Conservation (phyloP, 306 rosid species). For the Carpinus fangiana region DNA sequence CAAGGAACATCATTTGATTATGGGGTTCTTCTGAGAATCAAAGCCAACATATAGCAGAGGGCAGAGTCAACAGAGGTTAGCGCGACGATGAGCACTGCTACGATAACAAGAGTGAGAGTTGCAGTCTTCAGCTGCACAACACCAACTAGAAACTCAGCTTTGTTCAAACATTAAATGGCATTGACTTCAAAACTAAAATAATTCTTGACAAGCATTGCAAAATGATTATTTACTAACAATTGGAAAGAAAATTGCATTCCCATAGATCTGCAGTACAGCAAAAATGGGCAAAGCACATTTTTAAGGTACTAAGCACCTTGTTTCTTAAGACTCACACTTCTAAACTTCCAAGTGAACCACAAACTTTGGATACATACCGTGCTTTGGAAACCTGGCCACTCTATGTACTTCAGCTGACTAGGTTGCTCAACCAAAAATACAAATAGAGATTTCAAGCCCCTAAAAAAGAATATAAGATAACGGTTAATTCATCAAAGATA, state of each 20-base stretch:
- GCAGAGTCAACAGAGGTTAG: slow-evolving; percentile 77
- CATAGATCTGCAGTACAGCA: neutral
- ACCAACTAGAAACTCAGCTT: slow-evolving; percentile 6
- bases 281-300: neutral
- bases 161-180: neutral
- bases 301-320: neutral
- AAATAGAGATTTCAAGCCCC: slow-evolving; percentile 58
- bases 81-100: slow-evolving; percentile 71
- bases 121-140: slow-evolving; percentile 83
- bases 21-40: slow-evolving; percentile 51
- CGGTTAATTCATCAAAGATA: neutral
- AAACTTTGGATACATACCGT: slow-evolving; percentile 51
- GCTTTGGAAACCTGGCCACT: slow-evolving; percentile 80
- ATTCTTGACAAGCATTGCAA: neutral
- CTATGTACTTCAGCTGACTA: slow-evolving; percentile 80
- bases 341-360: neutral
- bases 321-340: neutral
- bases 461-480: slow-evolving; percentile 20
- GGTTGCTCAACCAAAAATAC: slow-evolving; percentile 84
- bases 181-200: neutral
- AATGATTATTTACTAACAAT: neutral
- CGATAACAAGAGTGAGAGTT: slow-evolving; percentile 70
- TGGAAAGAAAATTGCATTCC: neutral
- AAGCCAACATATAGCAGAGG: slow-evolving; percentile 62
- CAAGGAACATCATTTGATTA: slow-evolving; percentile 20